Evolutionary conservation across 192 early-diverging fungal species (phyloP).

Genomic region (Linnemannia exigua): DNA sequence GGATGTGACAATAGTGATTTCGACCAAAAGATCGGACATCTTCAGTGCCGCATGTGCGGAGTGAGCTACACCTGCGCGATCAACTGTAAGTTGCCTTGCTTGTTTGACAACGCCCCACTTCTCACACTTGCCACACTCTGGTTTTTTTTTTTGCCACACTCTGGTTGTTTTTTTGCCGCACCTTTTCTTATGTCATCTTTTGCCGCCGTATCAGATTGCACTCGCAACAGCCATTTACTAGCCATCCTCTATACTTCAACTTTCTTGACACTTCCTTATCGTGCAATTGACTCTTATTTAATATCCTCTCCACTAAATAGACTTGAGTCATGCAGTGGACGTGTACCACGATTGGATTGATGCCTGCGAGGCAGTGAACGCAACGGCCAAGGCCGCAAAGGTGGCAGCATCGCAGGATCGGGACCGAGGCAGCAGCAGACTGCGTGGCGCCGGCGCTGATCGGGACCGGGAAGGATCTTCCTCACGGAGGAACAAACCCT

Average conservation of each 20-base stretch:
- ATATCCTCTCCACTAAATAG: constrained; percentile 53
- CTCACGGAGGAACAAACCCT: constrained; percentile 46
- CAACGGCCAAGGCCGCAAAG: constrained; percentile 49
- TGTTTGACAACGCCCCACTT: neutral
- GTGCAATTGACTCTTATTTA: neutral
- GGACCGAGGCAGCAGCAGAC: constrained; percentile 25
- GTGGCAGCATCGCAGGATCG: constrained; percentile 38
- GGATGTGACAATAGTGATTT: constrained; percentile 67
- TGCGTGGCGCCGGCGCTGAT: constrained; percentile 17
- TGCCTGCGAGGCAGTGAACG: constrained; percentile 77
- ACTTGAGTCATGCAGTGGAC: constrained; percentile 87
- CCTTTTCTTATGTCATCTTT: too few relatives aligned
- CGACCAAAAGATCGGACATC: constrained; percentile 77
- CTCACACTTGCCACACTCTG: neutral
- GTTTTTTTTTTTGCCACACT: neutral
- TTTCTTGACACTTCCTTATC: too few relatives aligned
- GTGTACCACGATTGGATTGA: constrained; percentile 97
- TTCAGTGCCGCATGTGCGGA: constrained; percentile 85
- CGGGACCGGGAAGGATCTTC: constrained; percentile 27
- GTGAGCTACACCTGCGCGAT: constrained; percentile 80
- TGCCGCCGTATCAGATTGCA: too few relatives aligned
- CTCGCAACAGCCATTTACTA: too few relatives aligned
- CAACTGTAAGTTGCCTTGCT: constrained; percentile 61
- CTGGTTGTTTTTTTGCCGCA: neutral
- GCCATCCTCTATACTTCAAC: too few relatives aligned